Evolutionary conservation across 1,139 yeast species (phyloP).

Genomic region (Pneumocystis sp.): DNA sequence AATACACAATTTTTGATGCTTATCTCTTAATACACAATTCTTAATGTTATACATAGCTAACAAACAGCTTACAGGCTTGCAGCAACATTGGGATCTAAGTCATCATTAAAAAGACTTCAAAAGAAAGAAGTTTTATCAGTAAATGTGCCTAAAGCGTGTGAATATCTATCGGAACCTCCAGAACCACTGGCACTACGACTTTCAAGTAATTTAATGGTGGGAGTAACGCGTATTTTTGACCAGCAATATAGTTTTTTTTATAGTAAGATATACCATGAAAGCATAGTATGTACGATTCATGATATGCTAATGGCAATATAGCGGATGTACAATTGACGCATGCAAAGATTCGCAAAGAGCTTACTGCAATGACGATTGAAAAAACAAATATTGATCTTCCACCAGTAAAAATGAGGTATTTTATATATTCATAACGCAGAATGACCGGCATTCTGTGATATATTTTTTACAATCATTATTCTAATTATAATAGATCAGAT

Average conservation of each 20-base stretch:
- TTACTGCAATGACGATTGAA: neutral
- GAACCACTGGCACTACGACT: constrained; percentile 30
- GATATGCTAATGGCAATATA: neutral
- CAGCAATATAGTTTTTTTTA: constrained; percentile 36
- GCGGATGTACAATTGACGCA: constrained; percentile 10
- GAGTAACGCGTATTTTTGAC: constrained; percentile 40
- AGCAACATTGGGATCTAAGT: constrained; percentile 18
- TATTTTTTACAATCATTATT: too few species aligned
- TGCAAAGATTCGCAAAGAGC: constrained; percentile 5
- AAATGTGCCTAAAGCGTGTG: constrained; percentile 16
- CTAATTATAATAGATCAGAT: constrained; percentile 1
- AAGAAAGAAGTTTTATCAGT: constrained; percentile 17
- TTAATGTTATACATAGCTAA: neutral
- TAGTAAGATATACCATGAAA: constrained; percentile 12
- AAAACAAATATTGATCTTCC: constrained; percentile 3
- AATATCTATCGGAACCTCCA: constrained; percentile 15
- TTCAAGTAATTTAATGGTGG: constrained; percentile 40
- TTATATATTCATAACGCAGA: neutral
- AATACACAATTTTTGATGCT: neutral
- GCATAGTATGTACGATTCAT: neutral
- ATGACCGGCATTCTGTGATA: neutral
- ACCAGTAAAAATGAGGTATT: neutral
- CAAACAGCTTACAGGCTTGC: constrained; percentile 15
- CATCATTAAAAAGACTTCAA: constrained; percentile 15
- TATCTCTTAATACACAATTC: neutral